A percentile compares a stretch with the other conserved stretches of the same genome.
phyloP scores from a whole-genome alignment of 2,329 filamentous ascomycete genomes.

The Dothidotthia symphoricarpi region DNA sequence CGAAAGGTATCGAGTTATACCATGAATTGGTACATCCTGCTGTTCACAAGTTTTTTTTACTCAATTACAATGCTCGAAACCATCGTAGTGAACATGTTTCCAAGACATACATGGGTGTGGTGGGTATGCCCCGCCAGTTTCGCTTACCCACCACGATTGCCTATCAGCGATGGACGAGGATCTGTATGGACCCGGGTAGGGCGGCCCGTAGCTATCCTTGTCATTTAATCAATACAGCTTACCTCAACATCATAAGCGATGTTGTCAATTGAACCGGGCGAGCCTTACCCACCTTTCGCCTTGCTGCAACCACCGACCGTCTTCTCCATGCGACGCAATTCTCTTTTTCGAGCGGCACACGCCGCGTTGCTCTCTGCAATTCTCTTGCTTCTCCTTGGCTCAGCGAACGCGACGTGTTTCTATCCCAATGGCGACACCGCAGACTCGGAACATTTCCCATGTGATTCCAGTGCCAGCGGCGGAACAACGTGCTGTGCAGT shows the following conservation, averaged over 20 bases:
- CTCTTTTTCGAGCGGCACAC: neutral
- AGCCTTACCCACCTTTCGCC: too few species aligned
- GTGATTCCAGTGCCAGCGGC: slow-evolving; percentile 5
- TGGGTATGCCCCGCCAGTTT: too few species aligned
- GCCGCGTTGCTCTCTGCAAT: neutral
- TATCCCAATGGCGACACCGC: slow-evolving; percentile 16
- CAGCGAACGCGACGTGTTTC: slow-evolving; percentile 12
- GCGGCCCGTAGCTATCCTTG: neutral
- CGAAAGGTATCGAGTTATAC: too few species aligned
- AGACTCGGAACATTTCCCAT: slow-evolving; percentile 8
- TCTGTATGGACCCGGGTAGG: neutral
- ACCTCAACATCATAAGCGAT: too few species aligned
- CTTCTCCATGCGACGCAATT: neutral
- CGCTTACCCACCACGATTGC: too few species aligned
- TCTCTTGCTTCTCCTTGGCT: slow-evolving; percentile 1
- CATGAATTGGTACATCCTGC: too few species aligned
- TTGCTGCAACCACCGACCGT: neutral
- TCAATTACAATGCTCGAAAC: too few species aligned
- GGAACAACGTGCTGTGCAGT: slow-evolving; percentile 16
- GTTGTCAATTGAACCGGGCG: too few species aligned
- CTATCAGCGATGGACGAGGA: neutral
- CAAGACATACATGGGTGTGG: too few species aligned
- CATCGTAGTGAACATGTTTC: too few species aligned
- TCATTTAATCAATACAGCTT: too few species aligned
- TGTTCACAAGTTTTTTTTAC: too few species aligned